Evolutionary conservation across 2,329 filamentous ascomycete species (phyloP), one percentile per base, ranked within the genome.

Genomic region (Colletotrichum musicola): DNA sequence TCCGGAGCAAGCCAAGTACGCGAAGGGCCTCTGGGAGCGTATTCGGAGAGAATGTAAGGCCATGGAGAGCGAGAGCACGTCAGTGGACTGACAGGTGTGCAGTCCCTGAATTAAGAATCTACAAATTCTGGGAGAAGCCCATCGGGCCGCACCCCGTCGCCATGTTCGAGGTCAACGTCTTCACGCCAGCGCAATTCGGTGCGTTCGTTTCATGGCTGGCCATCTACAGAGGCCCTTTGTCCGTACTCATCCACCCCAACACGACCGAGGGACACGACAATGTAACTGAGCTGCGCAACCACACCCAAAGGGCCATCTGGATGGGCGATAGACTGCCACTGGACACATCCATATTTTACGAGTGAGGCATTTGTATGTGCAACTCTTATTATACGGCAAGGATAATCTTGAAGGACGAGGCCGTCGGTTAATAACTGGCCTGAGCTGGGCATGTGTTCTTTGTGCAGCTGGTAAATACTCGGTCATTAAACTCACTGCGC

Each of bases 91-190:
- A 18, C 25, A 13, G n/a, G 5, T 0, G 22, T 49, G 7, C 69
- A 94, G 92, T 97, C 75, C 94, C 94, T 9, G 94, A 97, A 77
- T 84, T 97, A 18, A 88, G 94, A 62, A 91, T 97, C 73, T 97
- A 97, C 77, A 84, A 80, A 14, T 83, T 97, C 72, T 97, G 89
- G 87, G 91, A 96, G 72, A 80, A 82, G 14, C 93, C 94, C 0
- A 80, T 97, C 30, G 95, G 94, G 0, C 94, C 94, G 0, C 94
- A 97, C 77, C 90, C 92, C 0, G 79, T 94, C 0, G 92, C 90
- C 60, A 97, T 97, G 94, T 97, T 97, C 74, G 95, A 98, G 80
- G 93, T 97, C 53, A 97, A 97, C 73, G 53, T 97, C 20, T 93
- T 95, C 78, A 94, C 91, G 0, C 95, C 94, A 0, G 90, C 89